Conservation (phyloP, 2,329 filamentous ascomycete species). For the Anisogramma anomala region DNA sequence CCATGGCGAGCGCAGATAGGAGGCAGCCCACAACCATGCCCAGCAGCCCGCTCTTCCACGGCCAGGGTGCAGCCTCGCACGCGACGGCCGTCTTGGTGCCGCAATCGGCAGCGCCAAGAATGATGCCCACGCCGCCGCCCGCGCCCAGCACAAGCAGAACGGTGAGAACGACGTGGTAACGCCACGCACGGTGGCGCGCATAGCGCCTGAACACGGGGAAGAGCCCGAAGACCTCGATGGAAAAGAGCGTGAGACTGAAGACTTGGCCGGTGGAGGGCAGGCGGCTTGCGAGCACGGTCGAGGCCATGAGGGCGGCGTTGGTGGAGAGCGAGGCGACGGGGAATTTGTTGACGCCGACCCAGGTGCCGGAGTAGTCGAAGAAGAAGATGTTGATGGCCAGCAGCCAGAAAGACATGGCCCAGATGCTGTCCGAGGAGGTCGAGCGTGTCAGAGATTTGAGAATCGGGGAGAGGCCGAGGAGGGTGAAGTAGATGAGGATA, state of each 20-base stretch:
- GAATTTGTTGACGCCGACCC: conserved; percentile 46
- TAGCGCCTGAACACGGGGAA: conserved; percentile 97
- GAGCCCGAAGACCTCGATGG: conserved; percentile 91
- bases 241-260: conserved; percentile 89
- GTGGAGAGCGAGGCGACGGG: conserved; percentile 67
- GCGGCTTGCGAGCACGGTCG: conserved; percentile 81
- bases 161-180: conserved; percentile 68
- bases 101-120: conserved; percentile 32
- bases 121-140: conserved; percentile 62
- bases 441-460: conserved; percentile 92
- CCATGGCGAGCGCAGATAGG: conserved; percentile 68
- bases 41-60: conserved; percentile 47
- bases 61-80: conserved; percentile 27
- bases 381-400: conserved; percentile 94
- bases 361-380: conserved; percentile 79
- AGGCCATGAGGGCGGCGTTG: conserved; percentile 93
- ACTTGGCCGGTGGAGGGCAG: conserved; percentile 86
- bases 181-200: conserved; percentile 69
- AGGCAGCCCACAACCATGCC: conserved; percentile 69
- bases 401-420: conserved; percentile 90
- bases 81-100: conserved; percentile 20
- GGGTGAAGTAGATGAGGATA: conserved; percentile 80
- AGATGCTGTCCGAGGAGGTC: conserved; percentile 89
- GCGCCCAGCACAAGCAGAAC: conserved; percentile 66
- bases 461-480: conserved; percentile 86